Base-by-base conservation (phyloP, 2,329 filamentous ascomycete genomes). In the Diplodia mutila region DNA sequence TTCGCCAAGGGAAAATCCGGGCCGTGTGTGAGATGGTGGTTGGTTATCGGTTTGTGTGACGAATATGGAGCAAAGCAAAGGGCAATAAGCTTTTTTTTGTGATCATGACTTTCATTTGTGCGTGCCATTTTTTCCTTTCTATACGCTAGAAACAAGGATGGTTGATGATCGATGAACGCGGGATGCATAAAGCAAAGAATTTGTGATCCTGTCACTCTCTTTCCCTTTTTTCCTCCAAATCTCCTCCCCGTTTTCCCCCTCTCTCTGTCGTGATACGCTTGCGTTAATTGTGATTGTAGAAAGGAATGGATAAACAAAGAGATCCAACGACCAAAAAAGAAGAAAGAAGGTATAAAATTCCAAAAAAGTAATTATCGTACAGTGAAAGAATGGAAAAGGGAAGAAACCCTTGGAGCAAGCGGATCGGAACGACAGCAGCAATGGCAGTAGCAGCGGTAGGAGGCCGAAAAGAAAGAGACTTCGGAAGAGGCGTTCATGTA, bases 91-190 rank as follows among this genome's bases (percentile, higher is more conserved):
- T 27, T 53, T 11, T 25, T 59, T 46, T 48, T 14, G 29, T n/a
- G 12, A 23, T 61, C 57, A 61, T 61, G 57, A 61, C 57, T 61
- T 61, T 61, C 57, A 61, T 61, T 48, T 27, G 37, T 25, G 21
- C 12, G 18, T 37, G 23, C 48, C 25, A 51, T 34, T 34, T 52
- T 37, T 39, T 39, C 18, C 27, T 29, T 25, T 37, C 32, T 57
- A 23, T 14, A 18, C 32, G 14, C 14, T 18, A 7, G n/a, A 57
- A 25, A 23, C 18, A 57, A 25, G 6, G 21, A 21, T 32, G 29
- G 9, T 32, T 32, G n/a, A n/a, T n/a, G n/a, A n/a, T n/a, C 29
- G 29, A 32, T 7, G 32, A 57, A 34, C 53, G 29, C 34, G 48
- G n/a, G 52, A 54, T 2, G 18, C 18, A 34, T 9, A 54, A 4